These are phyloP conservation scores for Suhomyces taliae DNA, from an alignment of 1,139 yeast genomes.

Conservation along the genomic window DNA sequence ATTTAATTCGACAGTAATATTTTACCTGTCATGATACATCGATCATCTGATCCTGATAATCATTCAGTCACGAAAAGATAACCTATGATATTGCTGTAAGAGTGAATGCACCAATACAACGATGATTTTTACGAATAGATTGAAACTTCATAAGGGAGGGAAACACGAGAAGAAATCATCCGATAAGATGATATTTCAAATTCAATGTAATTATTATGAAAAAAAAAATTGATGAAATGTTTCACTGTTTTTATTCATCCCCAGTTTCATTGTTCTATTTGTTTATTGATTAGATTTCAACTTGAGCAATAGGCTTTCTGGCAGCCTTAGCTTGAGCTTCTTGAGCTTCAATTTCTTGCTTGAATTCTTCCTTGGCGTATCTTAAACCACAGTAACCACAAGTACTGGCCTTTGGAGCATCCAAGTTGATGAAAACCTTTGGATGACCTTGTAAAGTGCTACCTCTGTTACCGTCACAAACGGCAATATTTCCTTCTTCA, in stretches of 20 bases:
- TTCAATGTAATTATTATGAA: no score
- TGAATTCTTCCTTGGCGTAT: conserved; percentile 55
- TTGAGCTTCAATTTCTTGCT: conserved; percentile 36
- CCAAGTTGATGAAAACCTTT: conserved; percentile 77
- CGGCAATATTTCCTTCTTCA: conserved; percentile 59
- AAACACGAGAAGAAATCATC: no score
- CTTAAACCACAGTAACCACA: conserved; percentile 82
- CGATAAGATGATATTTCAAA: no score
- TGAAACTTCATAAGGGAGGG: no score
- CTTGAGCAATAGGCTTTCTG: conserved; percentile 1
- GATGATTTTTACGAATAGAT: no score
- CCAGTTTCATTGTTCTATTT: neutral
- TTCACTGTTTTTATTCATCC: no score
- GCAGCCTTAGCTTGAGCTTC: conserved; percentile 3
- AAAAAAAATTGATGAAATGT: no score
- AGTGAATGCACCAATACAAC: neutral
- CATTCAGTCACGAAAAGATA: no score
- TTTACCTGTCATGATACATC: no score
- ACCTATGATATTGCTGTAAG: no score
- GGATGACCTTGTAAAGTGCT: conserved; percentile 78
- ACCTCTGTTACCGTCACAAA: conserved; percentile 82
- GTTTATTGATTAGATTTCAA: neutral
- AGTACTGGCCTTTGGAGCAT: conserved; percentile 66
- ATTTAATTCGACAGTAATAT: no score
- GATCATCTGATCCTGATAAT: no score